Percentiles rank a stretch among this genome's conserved stretches.
phyloP scores from a whole-genome alignment of 805 yeast species.

The Candida gorgasii region DNA sequence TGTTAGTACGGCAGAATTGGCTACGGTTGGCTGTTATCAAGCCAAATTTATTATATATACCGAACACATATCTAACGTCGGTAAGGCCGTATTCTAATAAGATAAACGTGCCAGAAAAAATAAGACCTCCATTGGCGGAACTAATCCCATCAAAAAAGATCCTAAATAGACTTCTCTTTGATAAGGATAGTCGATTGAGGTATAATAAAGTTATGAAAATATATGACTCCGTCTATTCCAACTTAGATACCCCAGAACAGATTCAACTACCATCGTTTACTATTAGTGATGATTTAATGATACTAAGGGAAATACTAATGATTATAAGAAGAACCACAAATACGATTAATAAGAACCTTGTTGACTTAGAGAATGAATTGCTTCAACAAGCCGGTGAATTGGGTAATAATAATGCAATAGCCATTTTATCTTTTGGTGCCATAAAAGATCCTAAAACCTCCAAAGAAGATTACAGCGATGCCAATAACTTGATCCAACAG shows the following conservation, averaged over 20 bases:
- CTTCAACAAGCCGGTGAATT: constrained; percentile 83
- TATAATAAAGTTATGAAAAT: constrained; percentile 56
- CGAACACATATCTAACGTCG: no score
- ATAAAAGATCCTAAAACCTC: constrained; percentile 29
- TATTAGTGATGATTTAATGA: constrained; percentile 59
- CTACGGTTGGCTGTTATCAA: no score
- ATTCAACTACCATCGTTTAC: constrained; percentile 48
- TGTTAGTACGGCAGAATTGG: no score
- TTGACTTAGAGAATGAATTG: constrained; percentile 66
- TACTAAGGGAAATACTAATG: constrained; percentile 65
- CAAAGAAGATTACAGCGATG: constrained; percentile 61
- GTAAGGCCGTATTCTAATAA: no score
- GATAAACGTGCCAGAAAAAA: no score
- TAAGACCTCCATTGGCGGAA: constrained; percentile 11
- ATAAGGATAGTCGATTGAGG: constrained; percentile 59
- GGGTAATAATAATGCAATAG: constrained; percentile 80
- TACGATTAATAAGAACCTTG: constrained; percentile 53
- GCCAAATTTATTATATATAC: no score
- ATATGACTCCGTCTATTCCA: constrained; percentile 50
- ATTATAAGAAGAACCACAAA: constrained; percentile 62
- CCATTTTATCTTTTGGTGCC: constrained; percentile 69
- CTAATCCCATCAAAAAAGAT: constrained; percentile 59
- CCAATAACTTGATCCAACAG: constrained; percentile 57
- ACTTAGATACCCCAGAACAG: constrained; percentile 41
- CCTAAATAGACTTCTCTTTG: constrained; percentile 62